A percentile compares a stretch with the other conserved stretches of the same genome.
Evolutionary conservation across 768 basidiomycete species (phyloP).

Genomic region (Pisolithus orientalis): DNA sequence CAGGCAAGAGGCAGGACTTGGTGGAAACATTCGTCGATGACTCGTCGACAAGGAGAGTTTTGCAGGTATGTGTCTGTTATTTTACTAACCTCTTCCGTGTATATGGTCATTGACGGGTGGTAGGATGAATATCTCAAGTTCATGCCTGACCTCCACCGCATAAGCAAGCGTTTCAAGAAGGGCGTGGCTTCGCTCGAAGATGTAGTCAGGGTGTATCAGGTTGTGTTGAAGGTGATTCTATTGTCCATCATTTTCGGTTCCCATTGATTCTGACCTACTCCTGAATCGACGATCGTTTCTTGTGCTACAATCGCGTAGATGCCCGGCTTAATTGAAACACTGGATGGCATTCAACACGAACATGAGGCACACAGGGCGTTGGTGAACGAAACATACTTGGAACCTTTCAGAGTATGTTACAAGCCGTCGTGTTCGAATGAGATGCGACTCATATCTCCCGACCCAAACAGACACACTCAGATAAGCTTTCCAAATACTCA

Average conservation of each 20-base stretch:
- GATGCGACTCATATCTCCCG: neutral
- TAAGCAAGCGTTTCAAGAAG: constrained; percentile 89
- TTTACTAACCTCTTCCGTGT: neutral
- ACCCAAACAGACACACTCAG: constrained; percentile 49
- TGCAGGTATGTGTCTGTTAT: constrained; percentile 52
- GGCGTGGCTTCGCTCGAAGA: constrained; percentile 83
- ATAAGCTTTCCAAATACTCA: constrained; percentile 66
- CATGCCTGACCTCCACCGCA: constrained; percentile 91
- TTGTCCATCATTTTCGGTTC: neutral
- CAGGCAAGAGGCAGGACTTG: constrained; percentile 81
- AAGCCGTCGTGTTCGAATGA: neutral
- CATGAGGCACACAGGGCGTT: constrained; percentile 46
- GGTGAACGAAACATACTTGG: constrained; percentile 63
- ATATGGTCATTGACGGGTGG: neutral
- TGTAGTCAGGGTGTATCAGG: constrained; percentile 93
- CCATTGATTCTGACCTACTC: no score
- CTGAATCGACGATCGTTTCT: no score
- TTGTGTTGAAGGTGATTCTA: constrained; percentile 63
- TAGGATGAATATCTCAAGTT: constrained; percentile 83
- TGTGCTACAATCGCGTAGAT: constrained; percentile 39
- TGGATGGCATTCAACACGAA: constrained; percentile 45
- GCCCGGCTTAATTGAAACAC: constrained; percentile 61
- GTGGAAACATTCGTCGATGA: constrained; percentile 86
- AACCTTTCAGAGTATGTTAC: constrained; percentile 48
- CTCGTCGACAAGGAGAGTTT: constrained; percentile 54